phyloP scores from a whole-genome alignment of 2,329 filamentous ascomycete species.

The Neofusicoccum umdonicola region DNA sequence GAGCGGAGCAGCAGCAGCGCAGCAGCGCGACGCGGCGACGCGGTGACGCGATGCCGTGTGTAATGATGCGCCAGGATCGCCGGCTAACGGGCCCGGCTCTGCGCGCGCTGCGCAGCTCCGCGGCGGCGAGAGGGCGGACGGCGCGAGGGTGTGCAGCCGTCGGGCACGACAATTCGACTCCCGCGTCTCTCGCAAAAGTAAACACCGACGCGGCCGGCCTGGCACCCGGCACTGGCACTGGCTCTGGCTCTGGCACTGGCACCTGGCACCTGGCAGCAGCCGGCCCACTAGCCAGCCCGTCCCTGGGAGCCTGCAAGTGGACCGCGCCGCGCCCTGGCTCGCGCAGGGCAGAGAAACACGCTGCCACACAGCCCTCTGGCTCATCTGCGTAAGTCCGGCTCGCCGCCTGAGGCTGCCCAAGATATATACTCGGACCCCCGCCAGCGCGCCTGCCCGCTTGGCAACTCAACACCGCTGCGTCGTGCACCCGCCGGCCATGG shows the following conservation, averaged over 20 bases:
- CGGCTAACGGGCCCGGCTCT: background rate
- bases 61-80: background rate
- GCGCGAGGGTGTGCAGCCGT: too few relatives aligned
- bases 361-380: background rate
- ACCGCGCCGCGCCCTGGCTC: background rate
- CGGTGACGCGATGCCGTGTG: background rate
- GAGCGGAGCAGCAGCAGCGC: too few relatives aligned
- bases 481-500: background rate
- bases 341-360: background rate
- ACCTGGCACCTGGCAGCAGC: too few relatives aligned
- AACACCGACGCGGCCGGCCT: background rate
- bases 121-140: too few relatives aligned
- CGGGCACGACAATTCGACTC: background rate
- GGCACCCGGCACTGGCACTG: too few relatives aligned
- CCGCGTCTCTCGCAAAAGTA: background rate
- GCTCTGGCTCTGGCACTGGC: too few relatives aligned
- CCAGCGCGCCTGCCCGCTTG: background rate
- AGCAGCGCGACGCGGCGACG: background rate
- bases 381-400: background rate
- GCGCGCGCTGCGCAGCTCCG: background rate
- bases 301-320: background rate
- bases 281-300: background rate
- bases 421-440: background rate
- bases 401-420: background rate
- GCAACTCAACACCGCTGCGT: background rate